Conservation (phyloP, 1,284 basidiomycete species). For the Chiua sp. region DNA sequence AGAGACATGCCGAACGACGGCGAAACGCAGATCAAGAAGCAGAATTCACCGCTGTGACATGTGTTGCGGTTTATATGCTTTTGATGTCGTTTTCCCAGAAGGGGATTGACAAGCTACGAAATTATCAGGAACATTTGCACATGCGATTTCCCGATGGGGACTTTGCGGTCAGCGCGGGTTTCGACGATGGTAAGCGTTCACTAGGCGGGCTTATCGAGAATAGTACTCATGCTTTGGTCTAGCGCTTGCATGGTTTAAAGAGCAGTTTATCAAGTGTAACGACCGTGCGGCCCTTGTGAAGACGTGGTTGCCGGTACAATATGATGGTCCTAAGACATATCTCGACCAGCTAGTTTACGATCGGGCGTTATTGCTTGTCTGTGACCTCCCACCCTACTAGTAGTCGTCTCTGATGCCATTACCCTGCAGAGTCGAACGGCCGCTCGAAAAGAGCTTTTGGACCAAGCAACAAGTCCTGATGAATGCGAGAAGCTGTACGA, state of each 20-base stretch:
- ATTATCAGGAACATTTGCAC: conserved; percentile 75
- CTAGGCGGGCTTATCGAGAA: neutral
- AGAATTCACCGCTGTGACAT: conserved; percentile 82
- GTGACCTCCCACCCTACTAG: conserved; percentile 26
- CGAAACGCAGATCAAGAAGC: conserved; percentile 75
- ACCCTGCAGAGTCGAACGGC: conserved; percentile 84
- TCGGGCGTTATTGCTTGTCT: conserved; percentile 70
- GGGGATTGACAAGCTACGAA: conserved; percentile 80
- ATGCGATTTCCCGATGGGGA: conserved; percentile 79
- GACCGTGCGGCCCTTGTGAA: conserved; percentile 77
- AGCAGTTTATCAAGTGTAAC: conserved; percentile 79
- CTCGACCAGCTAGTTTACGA: conserved; percentile 85
- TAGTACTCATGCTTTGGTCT: conserved; percentile 7
- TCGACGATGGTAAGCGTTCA: conserved; percentile 68
- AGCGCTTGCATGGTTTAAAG: conserved; percentile 80
- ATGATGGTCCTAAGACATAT: conserved; percentile 74
- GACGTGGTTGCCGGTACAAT: conserved; percentile 80
- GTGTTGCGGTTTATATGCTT: conserved; percentile 91
- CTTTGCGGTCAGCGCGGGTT: conserved; percentile 73
- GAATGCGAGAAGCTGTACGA: conserved; percentile 95
- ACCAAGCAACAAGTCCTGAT: conserved; percentile 75
- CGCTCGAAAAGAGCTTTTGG: conserved; percentile 89
- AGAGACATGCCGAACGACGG: conserved; percentile 66
- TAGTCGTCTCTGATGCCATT: neutral
- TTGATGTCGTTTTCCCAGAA: conserved; percentile 92